Evolutionary conservation across 2,329 filamentous ascomycete genomes (phyloP), one percentile per base, ranked within the genome.

Genomic region (Fusarium protoensiforme): DNA sequence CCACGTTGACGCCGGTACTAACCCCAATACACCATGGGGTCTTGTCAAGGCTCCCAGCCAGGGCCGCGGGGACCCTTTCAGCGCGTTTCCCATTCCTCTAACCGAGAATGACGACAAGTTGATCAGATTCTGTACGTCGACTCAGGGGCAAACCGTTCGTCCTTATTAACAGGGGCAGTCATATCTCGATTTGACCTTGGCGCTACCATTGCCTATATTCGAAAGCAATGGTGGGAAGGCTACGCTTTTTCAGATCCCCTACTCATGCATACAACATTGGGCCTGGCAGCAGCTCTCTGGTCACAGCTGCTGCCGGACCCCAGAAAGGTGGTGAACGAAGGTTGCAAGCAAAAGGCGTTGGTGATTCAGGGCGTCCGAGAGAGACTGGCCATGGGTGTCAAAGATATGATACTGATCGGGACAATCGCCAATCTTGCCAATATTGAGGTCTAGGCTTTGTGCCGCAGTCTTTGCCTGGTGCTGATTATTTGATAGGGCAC

Each of bases 141-240:
- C 22, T 41, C 38, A 18, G 13, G 18, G 29, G 18, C 5, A n/a
- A 43, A 7, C 18, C 7, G 4, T 22, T 41, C 18, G 3, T 31
- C 24, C 13, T 38, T 8, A 20, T 7, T 59, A 29, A 59, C 56
- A 39, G 18, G n/a, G 22, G 7, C 18, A 71, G 72, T 64, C 24
- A 35, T 74, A 16, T 68, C 70, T 48, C 65, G 60, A 13, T 74
- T 74, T 27, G 53, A 71, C 11, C 67, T 71, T 20, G 59, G 64
- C 10, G 51, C 69, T 5, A 57, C 63, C 29, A 67, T 71, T 31
- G 61, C 70, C 7, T 38, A 67, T 35, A 61, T 73, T 24, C 65
- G 69, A 20, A 74, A 67, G 14, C 63, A 66, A 6, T 74, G 72
- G 67, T 74, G 72, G 70, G 62, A 64, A 29, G 58, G 31, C n/a